A percentile compares a stretch with the other conserved stretches of the same genome.
Conservation (phyloP, 2,329 filamentous ascomycete genomes). For the Claviceps sp. region DNA sequence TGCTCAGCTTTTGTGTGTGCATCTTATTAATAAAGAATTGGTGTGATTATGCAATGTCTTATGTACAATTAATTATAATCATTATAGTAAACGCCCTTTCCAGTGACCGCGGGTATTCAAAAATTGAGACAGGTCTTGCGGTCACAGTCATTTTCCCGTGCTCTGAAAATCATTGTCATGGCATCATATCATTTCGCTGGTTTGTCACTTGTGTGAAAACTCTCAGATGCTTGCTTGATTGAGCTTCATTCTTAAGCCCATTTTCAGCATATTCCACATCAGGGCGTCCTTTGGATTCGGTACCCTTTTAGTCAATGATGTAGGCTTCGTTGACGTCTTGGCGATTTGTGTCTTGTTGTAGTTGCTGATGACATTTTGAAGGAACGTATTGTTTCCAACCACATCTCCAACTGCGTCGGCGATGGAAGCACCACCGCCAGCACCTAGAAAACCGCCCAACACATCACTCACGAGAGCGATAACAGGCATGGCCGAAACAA, state of each 20-base stretch:
- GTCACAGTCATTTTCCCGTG: not conserved
- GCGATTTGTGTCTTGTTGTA: constrained; percentile 16
- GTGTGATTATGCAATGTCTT: not conserved
- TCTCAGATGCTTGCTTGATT: not conserved
- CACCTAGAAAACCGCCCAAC: constrained; percentile 20
- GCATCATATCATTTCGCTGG: not conserved
- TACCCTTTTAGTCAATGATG: not conserved
- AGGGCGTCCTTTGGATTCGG: constrained; percentile 3
- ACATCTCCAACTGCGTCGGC: constrained; percentile 22
- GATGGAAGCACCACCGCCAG: constrained; percentile 14
- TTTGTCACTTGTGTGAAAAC: not conserved
- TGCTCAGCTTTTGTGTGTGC: not conserved
- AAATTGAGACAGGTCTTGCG: not conserved
- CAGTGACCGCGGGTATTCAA: not conserved
- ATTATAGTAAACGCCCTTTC: not conserved
- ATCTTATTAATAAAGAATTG: not conserved
- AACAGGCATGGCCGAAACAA: constrained; percentile 24
- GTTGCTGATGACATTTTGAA: constrained; percentile 22
- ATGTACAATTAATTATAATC: not conserved
- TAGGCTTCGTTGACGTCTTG: not conserved
- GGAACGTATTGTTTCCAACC: constrained; percentile 25
- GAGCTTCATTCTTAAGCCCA: constrained; percentile 5
- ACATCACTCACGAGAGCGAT: constrained; percentile 25
- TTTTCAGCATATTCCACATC: constrained; percentile 7
- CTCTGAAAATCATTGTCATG: not conserved